These are phyloP conservation scores for Solanum rostratum DNA, from an alignment of 257 asterid species.

Conservation along the genomic window DNA sequence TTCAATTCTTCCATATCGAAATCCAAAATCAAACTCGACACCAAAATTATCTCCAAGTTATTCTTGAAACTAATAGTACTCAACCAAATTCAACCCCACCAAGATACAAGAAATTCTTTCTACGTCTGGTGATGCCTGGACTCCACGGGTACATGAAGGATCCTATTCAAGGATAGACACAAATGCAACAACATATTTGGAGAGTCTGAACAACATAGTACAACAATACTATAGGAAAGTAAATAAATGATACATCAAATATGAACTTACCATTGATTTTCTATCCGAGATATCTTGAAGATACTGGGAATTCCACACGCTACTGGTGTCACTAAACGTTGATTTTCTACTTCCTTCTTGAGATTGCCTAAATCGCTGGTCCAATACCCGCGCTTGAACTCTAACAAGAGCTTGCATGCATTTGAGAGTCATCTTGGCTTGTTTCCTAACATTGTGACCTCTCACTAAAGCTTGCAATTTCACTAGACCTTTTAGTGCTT, in stretches of 20 bases:
- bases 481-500: constrained; percentile 40
- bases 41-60: background rate
- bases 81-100: background rate
- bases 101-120: background rate
- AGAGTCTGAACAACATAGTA: background rate
- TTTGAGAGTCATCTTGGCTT: constrained; percentile 28
- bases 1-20: background rate
- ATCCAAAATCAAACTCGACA: background rate
- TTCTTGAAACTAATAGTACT: no score
- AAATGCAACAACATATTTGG: background rate
- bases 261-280: constrained; percentile 14
- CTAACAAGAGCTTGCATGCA: constrained; percentile 45
- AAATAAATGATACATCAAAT: background rate
- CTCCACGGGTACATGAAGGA: background rate
- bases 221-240: background rate
- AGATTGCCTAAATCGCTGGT: constrained; percentile 22
- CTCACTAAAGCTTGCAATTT: constrained; percentile 39
- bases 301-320: constrained; percentile 8
- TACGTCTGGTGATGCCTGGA: background rate
- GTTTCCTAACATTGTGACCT: constrained; percentile 37
- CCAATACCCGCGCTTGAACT: constrained; percentile 26
- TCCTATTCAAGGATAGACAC: background rate
- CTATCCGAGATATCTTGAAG: constrained; percentile 14
- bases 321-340: constrained; percentile 13
- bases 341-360: constrained; percentile 21